Conservation (phyloP, 352 stramenopile species). For the Globisporangium solare region DNA sequence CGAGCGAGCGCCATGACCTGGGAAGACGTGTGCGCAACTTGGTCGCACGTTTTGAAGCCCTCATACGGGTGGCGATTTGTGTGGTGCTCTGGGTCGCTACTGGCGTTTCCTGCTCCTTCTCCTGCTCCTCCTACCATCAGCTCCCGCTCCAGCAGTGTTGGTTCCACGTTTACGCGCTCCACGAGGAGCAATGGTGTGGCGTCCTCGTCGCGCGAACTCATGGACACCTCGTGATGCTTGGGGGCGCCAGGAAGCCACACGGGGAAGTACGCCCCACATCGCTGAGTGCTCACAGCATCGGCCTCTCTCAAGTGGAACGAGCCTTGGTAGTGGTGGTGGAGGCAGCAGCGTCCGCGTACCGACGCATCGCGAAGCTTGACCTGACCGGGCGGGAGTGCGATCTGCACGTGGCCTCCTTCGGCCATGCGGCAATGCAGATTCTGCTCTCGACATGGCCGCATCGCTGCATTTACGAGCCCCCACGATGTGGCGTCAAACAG, state of each 20-base stretch:
- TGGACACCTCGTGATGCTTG: slow-evolving; percentile 52
- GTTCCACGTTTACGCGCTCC: slow-evolving; percentile 47
- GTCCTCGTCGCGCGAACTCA: slow-evolving; percentile 50
- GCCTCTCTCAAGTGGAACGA: not conserved
- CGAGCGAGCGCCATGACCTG: slow-evolving; percentile 42
- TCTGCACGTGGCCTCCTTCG: slow-evolving; percentile 26
- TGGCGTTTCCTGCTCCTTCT: not conserved
- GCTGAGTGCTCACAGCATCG: slow-evolving; percentile 17
- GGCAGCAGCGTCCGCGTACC: not conserved
- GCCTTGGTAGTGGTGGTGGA: no score
- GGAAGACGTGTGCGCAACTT: slow-evolving; percentile 29
- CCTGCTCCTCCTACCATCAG: slow-evolving; percentile 30
- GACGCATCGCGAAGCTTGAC: slow-evolving; percentile 30
- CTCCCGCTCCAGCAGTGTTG: slow-evolving; percentile 59
- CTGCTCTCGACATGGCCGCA: slow-evolving; percentile 44
- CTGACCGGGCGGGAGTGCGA: slow-evolving; percentile 37
- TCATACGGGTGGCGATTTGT: slow-evolving; percentile 22
- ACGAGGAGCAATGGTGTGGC: slow-evolving; percentile 45
- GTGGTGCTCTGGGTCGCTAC: not conserved
- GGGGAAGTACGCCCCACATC: slow-evolving; percentile 51
- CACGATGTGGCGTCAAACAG: slow-evolving; percentile 31
- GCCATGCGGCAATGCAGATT: slow-evolving; percentile 41
- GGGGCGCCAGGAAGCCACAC: slow-evolving; percentile 55
- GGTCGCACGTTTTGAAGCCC: slow-evolving; percentile 30
- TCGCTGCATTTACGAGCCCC: slow-evolving; percentile 20